These are phyloP conservation scores for Nadsonia starkeyi-henricii DNA, from an alignment of 1,139 yeast genomes.

Conservation along the genomic window DNA sequence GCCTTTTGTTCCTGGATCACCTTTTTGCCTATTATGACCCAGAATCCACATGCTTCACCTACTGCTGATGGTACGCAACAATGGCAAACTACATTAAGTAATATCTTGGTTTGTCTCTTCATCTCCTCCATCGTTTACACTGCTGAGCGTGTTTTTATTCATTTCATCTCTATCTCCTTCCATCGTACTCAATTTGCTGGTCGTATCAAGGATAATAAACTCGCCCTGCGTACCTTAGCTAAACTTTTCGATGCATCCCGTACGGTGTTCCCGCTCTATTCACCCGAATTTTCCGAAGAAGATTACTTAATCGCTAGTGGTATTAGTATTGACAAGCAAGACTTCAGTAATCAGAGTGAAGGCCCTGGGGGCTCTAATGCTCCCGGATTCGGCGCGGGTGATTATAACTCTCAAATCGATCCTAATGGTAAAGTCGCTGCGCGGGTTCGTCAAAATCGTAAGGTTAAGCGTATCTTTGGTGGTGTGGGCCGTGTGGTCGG, in stretches of 20 bases:
- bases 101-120: constrained; percentile 25
- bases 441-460: constrained; percentile 3
- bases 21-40: constrained; percentile 25
- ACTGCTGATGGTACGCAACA: constrained; percentile 15
- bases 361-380: background rate
- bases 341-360: constrained; percentile 5
- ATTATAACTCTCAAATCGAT: constrained; percentile 10
- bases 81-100: constrained; percentile 26
- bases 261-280: constrained; percentile 25
- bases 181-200: constrained; percentile 28
- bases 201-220: constrained; percentile 26
- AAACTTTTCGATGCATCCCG: constrained; percentile 24
- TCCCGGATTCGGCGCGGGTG: constrained; percentile 5
- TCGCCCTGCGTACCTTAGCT: constrained; percentile 20
- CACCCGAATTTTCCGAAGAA: constrained; percentile 26
- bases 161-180: constrained; percentile 28
- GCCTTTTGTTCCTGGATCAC: constrained; percentile 24
- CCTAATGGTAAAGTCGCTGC: constrained; percentile 8
- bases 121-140: constrained; percentile 25
- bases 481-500: constrained; percentile 20
- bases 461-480: constrained; percentile 18
- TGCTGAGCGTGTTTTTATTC: constrained; percentile 26
- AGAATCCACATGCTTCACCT: constrained; percentile 19
- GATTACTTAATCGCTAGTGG: constrained; percentile 22
- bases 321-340: constrained; percentile 13